phyloP scores from a whole-genome alignment of 139 green algal genomes.

The Chlorella sorokiniana region DNA sequence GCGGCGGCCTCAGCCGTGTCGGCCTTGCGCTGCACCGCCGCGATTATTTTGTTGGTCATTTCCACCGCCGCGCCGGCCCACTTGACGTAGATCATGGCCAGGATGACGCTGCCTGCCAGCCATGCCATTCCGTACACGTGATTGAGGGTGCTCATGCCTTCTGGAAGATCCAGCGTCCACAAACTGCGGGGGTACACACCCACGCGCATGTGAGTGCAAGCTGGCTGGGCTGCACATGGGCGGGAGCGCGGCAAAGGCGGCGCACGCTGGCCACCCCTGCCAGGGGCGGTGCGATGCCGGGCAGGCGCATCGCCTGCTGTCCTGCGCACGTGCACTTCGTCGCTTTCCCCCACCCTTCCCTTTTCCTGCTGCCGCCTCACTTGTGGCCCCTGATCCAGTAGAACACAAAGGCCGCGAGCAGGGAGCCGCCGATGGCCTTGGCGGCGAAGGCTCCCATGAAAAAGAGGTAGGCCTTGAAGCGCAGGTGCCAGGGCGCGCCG shows the following conservation, averaged over 20 bases:
- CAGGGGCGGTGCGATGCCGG: neutral
- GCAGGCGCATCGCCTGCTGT: neutral
- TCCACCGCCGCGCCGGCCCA: neutral
- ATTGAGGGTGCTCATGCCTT: neutral
- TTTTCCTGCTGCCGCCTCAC: neutral
- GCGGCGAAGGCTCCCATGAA: neutral
- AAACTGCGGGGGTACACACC: neutral
- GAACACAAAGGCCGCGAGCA: neutral
- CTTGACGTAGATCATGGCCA: constrained; percentile 4
- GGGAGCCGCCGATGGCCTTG: neutral
- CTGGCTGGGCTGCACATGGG: no score
- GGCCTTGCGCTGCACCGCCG: neutral
- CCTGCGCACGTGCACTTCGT: no score
- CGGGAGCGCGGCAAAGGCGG: no score
- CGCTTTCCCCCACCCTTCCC: no score
- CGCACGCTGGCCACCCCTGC: no score
- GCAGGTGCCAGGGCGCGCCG: neutral
- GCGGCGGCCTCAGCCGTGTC: neutral
- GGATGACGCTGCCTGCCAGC: neutral
- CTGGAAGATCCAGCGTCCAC: constrained; percentile 8
- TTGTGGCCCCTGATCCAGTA: constrained; percentile 21
- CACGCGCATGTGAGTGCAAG: no score
- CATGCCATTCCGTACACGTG: neutral
- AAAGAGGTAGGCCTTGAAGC: constrained; percentile 12
- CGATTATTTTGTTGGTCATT: constrained; percentile 4